Percentiles rank a stretch among this genome's conserved stretches.
These are phyloP conservation scores for Mucor sp. DNA, from an alignment of 371 early-diverging fungal genomes.

Conservation along the genomic window DNA sequence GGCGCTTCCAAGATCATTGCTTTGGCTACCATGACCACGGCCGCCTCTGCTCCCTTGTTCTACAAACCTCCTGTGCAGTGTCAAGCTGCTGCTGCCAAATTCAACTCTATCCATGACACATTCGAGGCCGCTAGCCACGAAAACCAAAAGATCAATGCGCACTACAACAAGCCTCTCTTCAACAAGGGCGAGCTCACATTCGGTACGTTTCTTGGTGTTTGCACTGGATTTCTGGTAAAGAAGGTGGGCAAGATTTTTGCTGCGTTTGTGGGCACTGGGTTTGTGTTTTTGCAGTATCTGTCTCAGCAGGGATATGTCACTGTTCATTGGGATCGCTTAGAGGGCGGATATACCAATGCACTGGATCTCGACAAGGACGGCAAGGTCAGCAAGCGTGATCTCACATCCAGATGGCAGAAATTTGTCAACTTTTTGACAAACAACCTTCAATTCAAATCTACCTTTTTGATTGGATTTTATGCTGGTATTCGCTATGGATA, in stretches of 20 bases:
- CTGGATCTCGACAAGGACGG: slow-evolving; percentile 59
- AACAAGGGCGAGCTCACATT: slow-evolving; percentile 47
- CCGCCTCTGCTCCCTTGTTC: slow-evolving; percentile 12
- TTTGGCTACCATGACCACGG: slow-evolving; percentile 15
- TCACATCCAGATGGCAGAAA: slow-evolving; percentile 41
- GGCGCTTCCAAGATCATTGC: slow-evolving; percentile 22
- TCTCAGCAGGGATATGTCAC: slow-evolving; percentile 55
- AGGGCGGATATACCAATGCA: slow-evolving; percentile 31
- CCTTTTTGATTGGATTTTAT: slow-evolving; percentile 56
- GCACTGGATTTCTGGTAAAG: slow-evolving; percentile 50
- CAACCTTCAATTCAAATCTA: slow-evolving; percentile 64
- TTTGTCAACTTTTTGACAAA: slow-evolving; percentile 55
- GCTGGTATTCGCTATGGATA: slow-evolving; percentile 58
- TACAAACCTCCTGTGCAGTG: slow-evolving; percentile 30
- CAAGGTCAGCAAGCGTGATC: slow-evolving; percentile 46
- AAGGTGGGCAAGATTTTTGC: slow-evolving; percentile 49
- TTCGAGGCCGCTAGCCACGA: neutral
- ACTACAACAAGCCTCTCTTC: slow-evolving; percentile 19
- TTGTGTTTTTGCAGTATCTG: slow-evolving; percentile 49
- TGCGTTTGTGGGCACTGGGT: slow-evolving; percentile 41
- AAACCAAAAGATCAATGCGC: neutral
- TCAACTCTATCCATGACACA: neutral
- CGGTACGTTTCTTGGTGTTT: slow-evolving; percentile 49
- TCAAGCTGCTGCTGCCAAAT: slow-evolving; percentile 31
- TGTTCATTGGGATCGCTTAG: slow-evolving; percentile 60